These are phyloP conservation scores for Epithele typhae DNA, from an alignment of 768 basidiomycete genomes.

Conservation along the genomic window DNA sequence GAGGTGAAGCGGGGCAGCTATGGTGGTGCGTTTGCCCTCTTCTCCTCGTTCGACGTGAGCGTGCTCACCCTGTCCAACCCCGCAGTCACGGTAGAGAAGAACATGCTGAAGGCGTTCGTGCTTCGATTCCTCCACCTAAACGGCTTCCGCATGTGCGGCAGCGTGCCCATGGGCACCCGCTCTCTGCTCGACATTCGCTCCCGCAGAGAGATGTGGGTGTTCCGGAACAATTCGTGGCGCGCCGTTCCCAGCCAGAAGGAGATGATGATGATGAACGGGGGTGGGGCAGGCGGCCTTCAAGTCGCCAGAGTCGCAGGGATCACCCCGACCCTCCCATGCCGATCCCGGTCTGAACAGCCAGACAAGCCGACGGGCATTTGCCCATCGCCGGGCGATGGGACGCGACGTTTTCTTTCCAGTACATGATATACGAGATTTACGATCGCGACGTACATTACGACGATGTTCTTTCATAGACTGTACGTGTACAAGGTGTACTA, in stretches of 20 bases:
- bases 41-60: no score
- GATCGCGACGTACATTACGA: no score
- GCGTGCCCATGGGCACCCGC: constrained; percentile 50
- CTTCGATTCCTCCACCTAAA: constrained; percentile 53
- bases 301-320: constrained; percentile 11
- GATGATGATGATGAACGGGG: neutral
- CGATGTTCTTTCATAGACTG: no score
- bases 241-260: neutral
- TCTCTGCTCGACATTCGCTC: constrained; percentile 35
- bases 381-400: neutral
- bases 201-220: constrained; percentile 61
- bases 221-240: constrained; percentile 36
- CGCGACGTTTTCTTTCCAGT: no score
- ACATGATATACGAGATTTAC: no score
- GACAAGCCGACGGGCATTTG: neutral
- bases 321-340: neutral
- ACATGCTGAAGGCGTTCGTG: constrained; percentile 57
- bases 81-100: constrained; percentile 44
- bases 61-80: neutral
- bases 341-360: neutral
- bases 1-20: constrained; percentile 45
- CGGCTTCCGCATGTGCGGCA: constrained; percentile 62
- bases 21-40: constrained; percentile 10
- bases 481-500: no score
- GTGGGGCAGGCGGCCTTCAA: constrained; percentile 7